Conservation (phyloP, 805 yeast genomes). For the Pichia heedii region DNA sequence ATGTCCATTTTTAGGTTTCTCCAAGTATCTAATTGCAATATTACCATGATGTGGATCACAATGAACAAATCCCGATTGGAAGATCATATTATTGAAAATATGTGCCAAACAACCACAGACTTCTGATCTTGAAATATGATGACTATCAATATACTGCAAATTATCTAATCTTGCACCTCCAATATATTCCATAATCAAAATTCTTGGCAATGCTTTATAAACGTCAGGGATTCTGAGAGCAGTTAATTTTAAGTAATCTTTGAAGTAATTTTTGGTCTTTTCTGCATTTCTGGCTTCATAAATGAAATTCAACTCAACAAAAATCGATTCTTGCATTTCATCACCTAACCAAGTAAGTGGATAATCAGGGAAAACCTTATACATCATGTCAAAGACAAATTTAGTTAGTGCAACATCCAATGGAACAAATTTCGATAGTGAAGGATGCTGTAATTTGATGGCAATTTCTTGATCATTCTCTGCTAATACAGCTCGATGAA, state of each 20-base stretch:
- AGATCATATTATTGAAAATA: conserved; percentile 90
- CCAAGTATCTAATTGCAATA: conserved; percentile 61
- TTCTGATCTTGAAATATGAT: conserved; percentile 63
- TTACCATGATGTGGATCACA: conserved; percentile 99
- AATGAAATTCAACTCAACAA: conserved; percentile 81
- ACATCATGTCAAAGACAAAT: conserved; percentile 64
- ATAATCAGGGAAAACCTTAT: conserved; percentile 82
- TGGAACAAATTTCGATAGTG: conserved; percentile 80
- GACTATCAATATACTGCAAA: conserved; percentile 47
- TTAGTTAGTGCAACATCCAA: conserved; percentile 74
- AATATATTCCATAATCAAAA: conserved; percentile 81
- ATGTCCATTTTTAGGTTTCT: conserved; percentile 31
- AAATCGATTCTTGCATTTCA: conserved; percentile 78
- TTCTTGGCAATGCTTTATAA: conserved; percentile 53
- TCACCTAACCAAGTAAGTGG: conserved; percentile 95
- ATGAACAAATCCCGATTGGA: conserved; percentile 85
- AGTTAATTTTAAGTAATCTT: conserved; percentile 45
- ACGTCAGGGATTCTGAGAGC: conserved; percentile 77
- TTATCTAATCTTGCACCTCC: conserved; percentile 81
- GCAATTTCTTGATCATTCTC: conserved; percentile 63
- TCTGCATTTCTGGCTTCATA: conserved; percentile 79
- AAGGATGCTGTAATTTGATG: conserved; percentile 91
- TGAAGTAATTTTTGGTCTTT: conserved; percentile 61
- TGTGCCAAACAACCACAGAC: conserved; percentile 84
- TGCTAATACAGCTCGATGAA: conserved; percentile 64